Evolutionary conservation across 176 grass and related monocot genomes (phyloP), one percentile per base, ranked within the genome.

Genomic region (Eremochloa ophiuroides): DNA sequence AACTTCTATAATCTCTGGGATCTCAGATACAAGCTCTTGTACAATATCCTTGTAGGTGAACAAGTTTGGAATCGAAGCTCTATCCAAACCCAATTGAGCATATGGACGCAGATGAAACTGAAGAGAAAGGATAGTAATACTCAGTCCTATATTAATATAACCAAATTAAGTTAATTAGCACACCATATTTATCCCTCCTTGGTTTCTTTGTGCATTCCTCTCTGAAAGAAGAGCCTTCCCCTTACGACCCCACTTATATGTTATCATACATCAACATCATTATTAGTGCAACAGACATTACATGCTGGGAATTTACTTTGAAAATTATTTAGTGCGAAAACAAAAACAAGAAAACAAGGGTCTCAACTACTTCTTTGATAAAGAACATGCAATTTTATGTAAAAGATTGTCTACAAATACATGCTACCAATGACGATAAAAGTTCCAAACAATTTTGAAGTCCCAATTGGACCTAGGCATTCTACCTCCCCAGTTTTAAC

Each of bases 51-150:
- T 65, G 51, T 89, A 86, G 46, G 56, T 89, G 38, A 75, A 75
- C 46, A 83, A 61, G 63, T 64, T 87, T 83, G 95, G 92, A 71
- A 95, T 91, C 76, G 87, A 80, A 64, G 88, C 82, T 87, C 84
- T 93, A 86, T 98, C 95, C 80, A 98, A 85, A 4, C 95, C 95
- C 39, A 98, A 71, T 68, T 89, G 92, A 60, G 95, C 90, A 89
- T 93, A 87, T 44, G 95, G 92, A 78, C 92, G 86, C 68, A 98
- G 79, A 71, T 91, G 90, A 83, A 98, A 98, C 95, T 98, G 86
- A 79, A 69, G 53, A 88, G 50, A 55, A 72, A 55, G 55, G 59
- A 28, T 41, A 66, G 10, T 29, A 40, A 64, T 18, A n/a, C 18
- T 28, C 34, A 83, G 25, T 67, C 67, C 15, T 73, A 56, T 28